Conservation (phyloP, 768 basidiomycete genomes). For the Inosperma sp. region DNA sequence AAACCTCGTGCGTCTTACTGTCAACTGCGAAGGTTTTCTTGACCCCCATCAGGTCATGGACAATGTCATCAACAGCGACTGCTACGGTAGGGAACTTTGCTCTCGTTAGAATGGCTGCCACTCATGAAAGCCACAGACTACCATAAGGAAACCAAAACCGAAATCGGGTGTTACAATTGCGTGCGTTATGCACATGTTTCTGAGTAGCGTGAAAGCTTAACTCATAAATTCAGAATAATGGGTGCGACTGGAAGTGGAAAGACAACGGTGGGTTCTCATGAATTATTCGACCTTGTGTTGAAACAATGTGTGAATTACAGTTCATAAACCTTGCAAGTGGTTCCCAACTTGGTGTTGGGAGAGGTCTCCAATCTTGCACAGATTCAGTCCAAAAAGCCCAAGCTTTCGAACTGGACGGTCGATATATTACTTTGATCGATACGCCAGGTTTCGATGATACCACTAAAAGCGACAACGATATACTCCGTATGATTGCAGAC, state of each 20-base stretch:
- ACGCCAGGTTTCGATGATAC: constrained; percentile 62
- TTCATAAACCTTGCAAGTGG: constrained; percentile 54
- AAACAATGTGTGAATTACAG: too few relatives aligned
- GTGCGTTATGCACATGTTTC: not conserved
- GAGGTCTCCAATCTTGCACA: constrained; percentile 48
- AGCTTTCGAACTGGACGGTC: constrained; percentile 41
- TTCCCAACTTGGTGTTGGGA: constrained; percentile 42
- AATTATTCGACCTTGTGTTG: too few relatives aligned
- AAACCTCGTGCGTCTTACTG: not conserved
- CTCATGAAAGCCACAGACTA: not conserved
- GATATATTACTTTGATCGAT: constrained; percentile 49
- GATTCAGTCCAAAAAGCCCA: constrained; percentile 38
- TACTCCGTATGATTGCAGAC: constrained; percentile 47
- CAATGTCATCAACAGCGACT: not conserved
- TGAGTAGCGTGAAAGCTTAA: not conserved
- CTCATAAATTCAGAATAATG: constrained; percentile 28
- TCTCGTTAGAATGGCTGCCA: not conserved
- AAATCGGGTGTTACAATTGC: constrained; percentile 1
- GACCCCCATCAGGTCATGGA: not conserved
- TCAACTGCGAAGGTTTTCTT: too few relatives aligned
- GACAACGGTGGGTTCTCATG: constrained; percentile 32
- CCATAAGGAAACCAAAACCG: not conserved
- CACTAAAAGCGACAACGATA: constrained; percentile 40
- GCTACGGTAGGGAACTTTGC: not conserved
- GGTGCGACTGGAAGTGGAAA: constrained; percentile 39